phyloP scores from a whole-genome alignment of 108 stramenopile genomes.

The Skeletonema marinoi region DNA sequence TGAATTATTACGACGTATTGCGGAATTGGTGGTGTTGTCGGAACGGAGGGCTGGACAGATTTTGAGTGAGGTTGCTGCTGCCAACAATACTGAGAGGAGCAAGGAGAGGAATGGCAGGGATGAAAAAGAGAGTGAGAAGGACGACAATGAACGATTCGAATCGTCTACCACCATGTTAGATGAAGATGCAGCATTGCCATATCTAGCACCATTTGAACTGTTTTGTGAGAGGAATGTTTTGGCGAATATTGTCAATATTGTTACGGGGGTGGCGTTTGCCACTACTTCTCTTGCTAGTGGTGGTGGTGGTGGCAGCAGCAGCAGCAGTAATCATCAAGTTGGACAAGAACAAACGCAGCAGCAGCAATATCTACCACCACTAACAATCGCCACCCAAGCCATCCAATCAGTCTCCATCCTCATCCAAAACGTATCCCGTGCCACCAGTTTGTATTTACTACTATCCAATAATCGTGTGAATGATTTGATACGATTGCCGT shows the following conservation, averaged over 20 bases:
- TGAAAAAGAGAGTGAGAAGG: slow-evolving; percentile 5
- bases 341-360: slow-evolving; percentile 1
- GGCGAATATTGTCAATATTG: slow-evolving; percentile 61
- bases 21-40: slow-evolving; percentile 76
- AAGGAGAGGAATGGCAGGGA: slow-evolving; percentile 2
- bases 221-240: slow-evolving; percentile 83
- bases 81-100: slow-evolving; percentile 3
- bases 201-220: slow-evolving; percentile 69
- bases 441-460: slow-evolving; percentile 81
- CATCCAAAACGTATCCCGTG: slow-evolving; percentile 85
- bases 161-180: neutral
- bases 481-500: slow-evolving; percentile 73
- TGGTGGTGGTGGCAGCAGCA: slow-evolving; percentile 5
- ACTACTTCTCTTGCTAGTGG: neutral
- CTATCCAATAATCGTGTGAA: slow-evolving; percentile 84
- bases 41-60: slow-evolving; percentile 50
- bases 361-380: slow-evolving; percentile 53
- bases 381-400: slow-evolving; percentile 80
- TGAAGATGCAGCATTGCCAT: slow-evolving; percentile 36
- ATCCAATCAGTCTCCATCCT: slow-evolving; percentile 86
- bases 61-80: slow-evolving; percentile 22
- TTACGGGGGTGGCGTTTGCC: slow-evolving; percentile 63
- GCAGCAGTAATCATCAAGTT: neutral
- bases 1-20: slow-evolving; percentile 72
- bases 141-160: slow-evolving; percentile 1